Conservation (phyloP, 768 basidiomycete species). For the Saitozyma podzolica region DNA sequence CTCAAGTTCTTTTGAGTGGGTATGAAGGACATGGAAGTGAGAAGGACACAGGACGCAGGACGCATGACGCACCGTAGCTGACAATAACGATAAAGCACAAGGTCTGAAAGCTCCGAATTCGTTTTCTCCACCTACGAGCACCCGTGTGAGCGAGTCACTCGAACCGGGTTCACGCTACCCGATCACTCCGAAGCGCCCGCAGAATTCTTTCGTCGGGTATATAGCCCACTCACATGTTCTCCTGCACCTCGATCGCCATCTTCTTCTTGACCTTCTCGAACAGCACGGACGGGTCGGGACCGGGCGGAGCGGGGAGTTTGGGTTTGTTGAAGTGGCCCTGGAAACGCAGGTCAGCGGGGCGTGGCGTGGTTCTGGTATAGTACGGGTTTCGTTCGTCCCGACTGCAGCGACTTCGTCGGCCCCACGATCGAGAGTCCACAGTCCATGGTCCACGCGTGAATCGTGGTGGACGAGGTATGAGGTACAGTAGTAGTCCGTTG, state of each 20-base stretch:
- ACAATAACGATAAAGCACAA: constrained; percentile 32
- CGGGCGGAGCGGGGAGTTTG: constrained; percentile 24
- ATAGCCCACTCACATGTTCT: constrained; percentile 33
- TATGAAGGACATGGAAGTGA: no score
- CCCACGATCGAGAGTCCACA: no score
- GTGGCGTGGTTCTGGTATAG: not conserved
- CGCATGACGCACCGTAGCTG: constrained; percentile 28
- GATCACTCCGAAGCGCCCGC: no score
- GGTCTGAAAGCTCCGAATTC: constrained; percentile 31
- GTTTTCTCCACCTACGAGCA: constrained; percentile 37
- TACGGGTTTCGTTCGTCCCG: no score
- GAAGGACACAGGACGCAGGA: no score
- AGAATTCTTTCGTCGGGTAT: no score
- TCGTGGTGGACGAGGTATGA: not conserved
- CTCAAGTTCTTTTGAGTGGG: no score
- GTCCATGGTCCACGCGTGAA: constrained; percentile 8
- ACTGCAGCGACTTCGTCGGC: no score
- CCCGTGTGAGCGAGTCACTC: not conserved
- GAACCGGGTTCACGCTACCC: no score
- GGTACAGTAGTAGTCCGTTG: no score
- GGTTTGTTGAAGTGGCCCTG: constrained; percentile 48
- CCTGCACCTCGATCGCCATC: constrained; percentile 31
- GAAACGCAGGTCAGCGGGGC: not conserved
- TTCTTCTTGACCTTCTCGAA: constrained; percentile 29
- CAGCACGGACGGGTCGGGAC: constrained; percentile 18